phyloP scores from a whole-genome alignment of 768 basidiomycete genomes.

The Serendipita vermifera region DNA sequence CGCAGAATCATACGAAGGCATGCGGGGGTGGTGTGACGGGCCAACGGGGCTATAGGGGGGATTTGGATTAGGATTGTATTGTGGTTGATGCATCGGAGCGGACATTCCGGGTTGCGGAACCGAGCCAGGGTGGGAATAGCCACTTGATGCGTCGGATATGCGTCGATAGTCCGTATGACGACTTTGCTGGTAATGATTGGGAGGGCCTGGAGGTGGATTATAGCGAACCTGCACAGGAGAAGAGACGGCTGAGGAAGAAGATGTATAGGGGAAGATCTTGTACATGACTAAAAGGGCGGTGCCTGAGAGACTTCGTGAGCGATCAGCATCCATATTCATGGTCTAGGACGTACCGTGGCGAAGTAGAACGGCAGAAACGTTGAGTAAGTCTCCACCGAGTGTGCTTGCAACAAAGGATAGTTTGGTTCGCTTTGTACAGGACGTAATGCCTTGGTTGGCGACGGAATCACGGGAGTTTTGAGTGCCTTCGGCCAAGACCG shows the following conservation, averaged over 20 bases:
- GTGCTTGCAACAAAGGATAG: neutral
- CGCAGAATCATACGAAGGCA: neutral
- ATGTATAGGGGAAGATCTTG: neutral
- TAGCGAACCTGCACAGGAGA: neutral
- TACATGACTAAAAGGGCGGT: constrained; percentile 2
- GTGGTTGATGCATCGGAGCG: neutral
- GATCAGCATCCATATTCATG: neutral
- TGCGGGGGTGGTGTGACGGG: neutral
- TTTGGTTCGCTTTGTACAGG: constrained; percentile 1
- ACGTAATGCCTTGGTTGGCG: neutral
- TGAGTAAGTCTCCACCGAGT: neutral
- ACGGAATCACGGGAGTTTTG: neutral
- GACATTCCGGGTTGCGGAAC: neutral
- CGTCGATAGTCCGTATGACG: neutral
- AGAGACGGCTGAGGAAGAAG: neutral
- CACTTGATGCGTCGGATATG: neutral
- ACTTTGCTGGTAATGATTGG: neutral
- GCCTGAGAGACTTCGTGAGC: neutral
- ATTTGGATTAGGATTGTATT: no score
- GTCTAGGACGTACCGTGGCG: neutral
- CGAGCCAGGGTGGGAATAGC: neutral
- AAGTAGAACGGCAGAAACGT: neutral
- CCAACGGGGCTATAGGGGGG: constrained; percentile 6
- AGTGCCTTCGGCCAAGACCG: neutral
- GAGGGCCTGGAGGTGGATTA: neutral